Evolutionary conservation across 2,329 filamentous ascomycete genomes (phyloP).

Genomic region (Emericellopsis cladophorae): DNA sequence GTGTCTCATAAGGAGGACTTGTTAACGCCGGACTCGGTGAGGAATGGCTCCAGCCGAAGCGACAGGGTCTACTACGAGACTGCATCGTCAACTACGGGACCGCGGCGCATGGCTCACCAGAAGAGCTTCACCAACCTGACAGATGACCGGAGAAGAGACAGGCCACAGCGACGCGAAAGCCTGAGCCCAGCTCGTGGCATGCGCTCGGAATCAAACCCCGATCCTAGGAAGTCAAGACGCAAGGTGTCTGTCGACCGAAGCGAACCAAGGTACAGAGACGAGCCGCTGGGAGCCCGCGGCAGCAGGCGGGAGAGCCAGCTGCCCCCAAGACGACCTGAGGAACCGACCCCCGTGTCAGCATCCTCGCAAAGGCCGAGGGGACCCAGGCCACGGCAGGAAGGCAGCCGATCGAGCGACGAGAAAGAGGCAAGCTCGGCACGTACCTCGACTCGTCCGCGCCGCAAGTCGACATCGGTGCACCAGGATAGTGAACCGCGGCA

Average conservation of each 20-base stretch:
- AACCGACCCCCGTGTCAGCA: not conserved
- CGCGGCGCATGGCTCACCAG: conserved; percentile 6
- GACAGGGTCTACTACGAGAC: conserved; percentile 27
- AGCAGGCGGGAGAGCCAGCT: conserved; percentile 13
- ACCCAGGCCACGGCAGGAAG: conserved; percentile 14
- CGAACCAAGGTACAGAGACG: conserved; percentile 6
- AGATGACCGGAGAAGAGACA: conserved; percentile 9
- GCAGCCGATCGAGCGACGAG: conserved; percentile 26
- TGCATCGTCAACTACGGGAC: conserved; percentile 1
- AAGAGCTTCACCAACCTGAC: conserved; percentile 15
- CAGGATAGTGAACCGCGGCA: conserved; percentile 12
- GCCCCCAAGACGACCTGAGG: conserved; percentile 1
- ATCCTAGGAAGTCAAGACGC: conserved; percentile 10
- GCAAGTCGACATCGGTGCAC: conserved; percentile 21
- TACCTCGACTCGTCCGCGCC: conserved; percentile 14
- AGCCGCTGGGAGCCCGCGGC: conserved; percentile 8
- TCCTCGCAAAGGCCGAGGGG: conserved; percentile 12
- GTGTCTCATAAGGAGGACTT: conserved; percentile 18
- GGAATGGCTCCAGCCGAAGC: conserved; percentile 24
- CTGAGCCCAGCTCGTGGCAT: conserved; percentile 1
- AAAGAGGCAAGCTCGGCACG: conserved; percentile 13
- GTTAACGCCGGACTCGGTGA: conserved; percentile 28
- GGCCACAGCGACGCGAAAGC: conserved; percentile 2
- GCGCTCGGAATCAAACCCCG: conserved; percentile 10
- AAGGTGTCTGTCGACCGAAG: conserved; percentile 19